Conservation (phyloP, 805 yeast genomes). For the Lipomyces spencermartinsiae region DNA sequence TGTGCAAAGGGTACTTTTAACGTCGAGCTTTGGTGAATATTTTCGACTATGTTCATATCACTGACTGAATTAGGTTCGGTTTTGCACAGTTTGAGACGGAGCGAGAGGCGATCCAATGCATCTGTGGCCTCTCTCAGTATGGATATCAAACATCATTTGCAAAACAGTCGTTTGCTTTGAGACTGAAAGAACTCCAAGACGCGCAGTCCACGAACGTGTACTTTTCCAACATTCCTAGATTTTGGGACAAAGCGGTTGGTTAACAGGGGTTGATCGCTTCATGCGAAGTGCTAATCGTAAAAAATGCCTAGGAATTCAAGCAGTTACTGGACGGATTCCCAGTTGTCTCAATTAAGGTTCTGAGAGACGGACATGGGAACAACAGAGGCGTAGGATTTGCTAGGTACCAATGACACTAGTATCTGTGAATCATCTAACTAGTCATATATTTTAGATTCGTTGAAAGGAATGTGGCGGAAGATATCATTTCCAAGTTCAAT, state of each 20-base stretch:
- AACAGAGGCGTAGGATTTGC: constrained; percentile 42
- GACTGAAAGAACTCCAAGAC: constrained; percentile 39
- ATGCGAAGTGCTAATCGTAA: not conserved
- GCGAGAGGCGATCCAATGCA: constrained; percentile 39
- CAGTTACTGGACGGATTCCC: constrained; percentile 31
- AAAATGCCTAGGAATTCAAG: constrained; percentile 29
- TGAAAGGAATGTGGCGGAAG: constrained; percentile 33
- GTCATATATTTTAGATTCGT: constrained; percentile 23
- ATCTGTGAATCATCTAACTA: constrained; percentile 3
- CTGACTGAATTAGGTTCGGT: constrained; percentile 43
- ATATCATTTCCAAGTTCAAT: constrained; percentile 31
- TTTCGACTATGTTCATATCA: not conserved
- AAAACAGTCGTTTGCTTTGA: constrained; percentile 39
- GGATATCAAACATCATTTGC: constrained; percentile 42
- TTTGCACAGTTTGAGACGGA: constrained; percentile 51
- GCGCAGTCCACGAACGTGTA: constrained; percentile 38
- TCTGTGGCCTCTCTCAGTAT: constrained; percentile 37
- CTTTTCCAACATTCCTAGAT: constrained; percentile 39
- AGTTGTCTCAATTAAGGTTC: constrained; percentile 37
- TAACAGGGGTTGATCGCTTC: not conserved
- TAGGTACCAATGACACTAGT: constrained; percentile 21
- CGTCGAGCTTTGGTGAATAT: not conserved
- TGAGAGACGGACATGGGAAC: constrained; percentile 37
- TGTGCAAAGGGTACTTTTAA: constrained; percentile 38
- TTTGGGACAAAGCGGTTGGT: constrained; percentile 37